Conservation (phyloP, 768 basidiomycete species). For the Dacryopinax primogenitus region DNA sequence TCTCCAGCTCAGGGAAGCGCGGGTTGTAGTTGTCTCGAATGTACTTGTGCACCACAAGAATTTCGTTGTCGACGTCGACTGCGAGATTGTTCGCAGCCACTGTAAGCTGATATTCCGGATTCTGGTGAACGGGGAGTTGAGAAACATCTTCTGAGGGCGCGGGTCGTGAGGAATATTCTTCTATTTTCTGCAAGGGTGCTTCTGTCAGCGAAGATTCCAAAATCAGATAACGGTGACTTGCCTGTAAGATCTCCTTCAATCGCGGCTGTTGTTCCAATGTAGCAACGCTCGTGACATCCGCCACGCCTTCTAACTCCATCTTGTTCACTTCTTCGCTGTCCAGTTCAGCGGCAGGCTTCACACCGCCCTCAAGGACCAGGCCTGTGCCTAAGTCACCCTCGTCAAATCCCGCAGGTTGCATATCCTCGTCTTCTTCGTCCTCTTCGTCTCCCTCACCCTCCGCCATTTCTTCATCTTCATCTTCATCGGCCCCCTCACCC, state of each 20-base stretch:
- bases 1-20: constrained; percentile 93
- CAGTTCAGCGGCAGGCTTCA: constrained; percentile 89
- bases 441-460: constrained; percentile 34
- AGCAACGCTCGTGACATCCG: constrained; percentile 79
- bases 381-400: constrained; percentile 29
- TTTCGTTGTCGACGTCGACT: constrained; percentile 97
- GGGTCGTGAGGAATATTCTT: constrained; percentile 68
- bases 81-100: constrained; percentile 96
- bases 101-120: constrained; percentile 91
- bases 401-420: constrained; percentile 46
- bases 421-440: constrained; percentile 30
- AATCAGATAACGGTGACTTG: constrained; percentile 29
- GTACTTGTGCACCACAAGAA: constrained; percentile 97
- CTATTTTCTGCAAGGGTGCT: constrained; percentile 83
- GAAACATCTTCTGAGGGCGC: constrained; percentile 67
- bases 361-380: constrained; percentile 46
- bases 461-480: constrained; percentile 45
- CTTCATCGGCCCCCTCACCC: constrained; percentile 40
- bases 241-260: constrained; percentile 78
- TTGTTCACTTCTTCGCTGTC: constrained; percentile 87
- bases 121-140: constrained; percentile 59
- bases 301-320: constrained; percentile 77
- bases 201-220: too few relatives aligned
- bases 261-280: constrained; percentile 78
- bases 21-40: constrained; percentile 93